Percentiles rank a stretch among this genome's conserved stretches.
Conservation (phyloP, 495 filamentous ascomycete species). For the Podospora sp. region DNA sequence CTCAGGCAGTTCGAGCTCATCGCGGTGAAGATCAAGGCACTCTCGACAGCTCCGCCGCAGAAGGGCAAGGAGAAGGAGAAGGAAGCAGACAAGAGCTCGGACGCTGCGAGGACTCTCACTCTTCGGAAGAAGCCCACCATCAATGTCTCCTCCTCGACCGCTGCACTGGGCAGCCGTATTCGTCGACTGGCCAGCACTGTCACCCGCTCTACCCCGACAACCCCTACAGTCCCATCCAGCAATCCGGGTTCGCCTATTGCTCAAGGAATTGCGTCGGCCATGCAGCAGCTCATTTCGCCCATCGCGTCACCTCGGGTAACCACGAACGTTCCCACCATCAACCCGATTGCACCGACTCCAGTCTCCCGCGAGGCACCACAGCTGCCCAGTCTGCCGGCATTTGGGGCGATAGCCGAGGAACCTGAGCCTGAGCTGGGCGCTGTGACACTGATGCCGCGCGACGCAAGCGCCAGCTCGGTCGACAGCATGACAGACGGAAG, state of each 20-base stretch:
- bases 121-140: slow-evolving; percentile 35
- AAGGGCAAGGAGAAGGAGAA: slow-evolving; percentile 30
- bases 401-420: slow-evolving; percentile 31
- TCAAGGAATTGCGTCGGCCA: slow-evolving; percentile 31
- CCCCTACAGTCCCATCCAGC: not conserved
- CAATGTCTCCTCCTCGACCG: slow-evolving; percentile 23
- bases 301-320: slow-evolving; percentile 25
- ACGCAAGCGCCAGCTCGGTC: slow-evolving; percentile 29
- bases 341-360: slow-evolving; percentile 8
- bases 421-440: slow-evolving; percentile 11
- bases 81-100: slow-evolving; percentile 25
- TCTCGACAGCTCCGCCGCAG: slow-evolving; percentile 16
- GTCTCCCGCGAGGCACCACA: slow-evolving; percentile 24
- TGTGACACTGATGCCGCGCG: slow-evolving; percentile 20
- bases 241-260: slow-evolving; percentile 26
- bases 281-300: slow-evolving; percentile 29
- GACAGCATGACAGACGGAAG: slow-evolving; percentile 42
- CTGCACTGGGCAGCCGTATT: slow-evolving; percentile 33
- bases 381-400: slow-evolving; percentile 30
- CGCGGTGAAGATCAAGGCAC: slow-evolving; percentile 41
- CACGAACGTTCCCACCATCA: slow-evolving; percentile 8
- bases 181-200: slow-evolving; percentile 39
- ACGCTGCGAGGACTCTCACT: not conserved
- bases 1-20: slow-evolving; percentile 52
- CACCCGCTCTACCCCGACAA: slow-evolving; percentile 13